Base-by-base conservation (phyloP, 805 yeast species). In the Pichia ethanolica region DNA sequence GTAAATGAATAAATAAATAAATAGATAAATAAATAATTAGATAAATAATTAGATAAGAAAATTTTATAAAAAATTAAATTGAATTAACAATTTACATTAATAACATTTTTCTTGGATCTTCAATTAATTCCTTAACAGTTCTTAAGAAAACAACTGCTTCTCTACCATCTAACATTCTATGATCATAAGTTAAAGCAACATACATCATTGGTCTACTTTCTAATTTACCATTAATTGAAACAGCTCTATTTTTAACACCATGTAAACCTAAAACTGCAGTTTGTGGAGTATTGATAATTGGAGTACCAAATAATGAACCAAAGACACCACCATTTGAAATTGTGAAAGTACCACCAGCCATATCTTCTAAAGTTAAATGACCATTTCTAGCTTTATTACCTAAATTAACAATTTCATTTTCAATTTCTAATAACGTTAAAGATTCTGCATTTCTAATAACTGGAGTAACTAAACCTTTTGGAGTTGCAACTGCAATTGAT, bases 181-280 rank as follows among this genome's bases (percentile, higher is more conserved):
- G 99, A 69, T 93, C 99, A 71, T 93, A 93, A 51, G 99, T 91
- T 70, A 93, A 83, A 48, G 99, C 99, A 64, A 93, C 74, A 80
- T 93, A 93, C 99, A 93, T 93, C 98, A 93, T 91, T 69, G 99
- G 99, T 78, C 98, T 86, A 42, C 91, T 79, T 59, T 87, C 99
- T 60, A 93, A 79, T 78, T 91, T 90, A 49, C 99, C 99, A 61
- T 93, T 84, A 52, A 93, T 89, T 33, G 46, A 50, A 53, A 93
- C 96, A 42, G 98, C 93, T 78, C 98, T 89, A 71, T 93, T 91
- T 77, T 93, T 93, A 60, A 88, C 86, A 71, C 97, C 98, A 64
- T 93, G 99, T 66, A 93, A 80, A 61, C 99, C 99, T 61, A 93
- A 79, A 27, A 93, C 99, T 42, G 98, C 97, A 52, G 96, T 89